Percentiles rank a stretch among this genome's conserved stretches.
phyloP scores from a whole-genome alignment of 2,329 filamentous ascomycete species.

The Ceratocystis ficicola region DNA sequence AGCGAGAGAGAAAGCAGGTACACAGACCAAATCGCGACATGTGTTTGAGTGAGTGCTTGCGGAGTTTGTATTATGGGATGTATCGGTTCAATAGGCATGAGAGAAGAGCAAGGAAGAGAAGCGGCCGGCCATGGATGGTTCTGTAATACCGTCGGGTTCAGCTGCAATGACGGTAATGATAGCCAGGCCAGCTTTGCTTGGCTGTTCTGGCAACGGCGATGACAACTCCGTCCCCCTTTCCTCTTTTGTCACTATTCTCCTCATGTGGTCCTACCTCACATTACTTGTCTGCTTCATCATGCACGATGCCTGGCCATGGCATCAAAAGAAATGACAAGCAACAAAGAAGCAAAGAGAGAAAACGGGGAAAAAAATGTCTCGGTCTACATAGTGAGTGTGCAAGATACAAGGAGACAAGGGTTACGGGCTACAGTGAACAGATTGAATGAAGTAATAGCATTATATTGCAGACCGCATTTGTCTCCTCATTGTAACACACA shows the following conservation, averaged over 20 bases:
- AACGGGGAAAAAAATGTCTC: neutral
- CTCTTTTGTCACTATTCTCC: neutral
- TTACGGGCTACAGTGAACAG: neutral
- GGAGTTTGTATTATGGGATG: too few relatives aligned
- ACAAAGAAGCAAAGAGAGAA: neutral
- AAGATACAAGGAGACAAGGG: neutral
- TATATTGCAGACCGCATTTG: too few relatives aligned
- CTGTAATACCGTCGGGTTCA: too few relatives aligned
- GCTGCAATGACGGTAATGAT: too few relatives aligned
- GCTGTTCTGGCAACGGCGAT: too few relatives aligned
- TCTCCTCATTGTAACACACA: too few relatives aligned
- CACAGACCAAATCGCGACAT: neutral
- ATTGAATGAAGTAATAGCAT: too few relatives aligned
- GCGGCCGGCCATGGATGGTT: too few relatives aligned
- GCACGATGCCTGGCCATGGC: neutral
- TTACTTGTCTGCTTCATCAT: neutral
- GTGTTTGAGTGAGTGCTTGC: neutral
- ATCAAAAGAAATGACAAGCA: neutral
- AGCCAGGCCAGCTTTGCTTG: too few relatives aligned
- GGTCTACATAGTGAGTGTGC: neutral
- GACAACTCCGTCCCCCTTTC: neutral
- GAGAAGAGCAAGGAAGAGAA: neutral
- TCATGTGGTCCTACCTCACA: neutral
- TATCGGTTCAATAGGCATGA: neutral
- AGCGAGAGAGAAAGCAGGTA: neutral